Conservation (phyloP, 2,329 filamentous ascomycete genomes). For the Metarhizium sp. region DNA sequence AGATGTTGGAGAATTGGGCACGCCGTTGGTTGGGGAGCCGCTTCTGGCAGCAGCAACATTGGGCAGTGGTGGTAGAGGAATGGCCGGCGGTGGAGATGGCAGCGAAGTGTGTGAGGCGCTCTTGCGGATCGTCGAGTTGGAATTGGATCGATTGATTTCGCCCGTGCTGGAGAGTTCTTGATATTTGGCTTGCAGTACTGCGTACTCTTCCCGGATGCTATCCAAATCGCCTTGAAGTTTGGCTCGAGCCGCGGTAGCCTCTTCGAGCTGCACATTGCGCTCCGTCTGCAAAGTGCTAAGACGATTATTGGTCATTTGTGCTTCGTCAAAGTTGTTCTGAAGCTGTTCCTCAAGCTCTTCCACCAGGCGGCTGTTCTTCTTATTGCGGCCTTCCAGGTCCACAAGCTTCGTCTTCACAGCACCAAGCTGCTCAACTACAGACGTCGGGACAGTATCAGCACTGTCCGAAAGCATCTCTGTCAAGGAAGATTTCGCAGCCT, state of each 20-base stretch:
- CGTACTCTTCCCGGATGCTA: conserved; percentile 57
- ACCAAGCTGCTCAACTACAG: conserved; percentile 45
- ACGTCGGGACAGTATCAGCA: conserved; percentile 31
- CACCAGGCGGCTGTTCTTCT: conserved; percentile 84
- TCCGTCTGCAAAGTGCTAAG: conserved; percentile 74
- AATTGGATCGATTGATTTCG: conserved; percentile 49
- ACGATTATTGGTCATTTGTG: conserved; percentile 75
- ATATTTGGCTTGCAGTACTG: conserved; percentile 63
- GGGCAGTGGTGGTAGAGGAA: conserved; percentile 89
- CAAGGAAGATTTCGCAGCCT: conserved; percentile 47
- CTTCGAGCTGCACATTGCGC: conserved; percentile 66
- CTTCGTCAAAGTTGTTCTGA: conserved; percentile 89
- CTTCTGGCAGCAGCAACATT: conserved; percentile 39
- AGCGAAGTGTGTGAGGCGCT: conserved; percentile 73
- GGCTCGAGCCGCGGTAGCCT: conserved; percentile 57
- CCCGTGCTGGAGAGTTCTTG: conserved; percentile 36
- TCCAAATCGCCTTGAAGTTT: conserved; percentile 62
- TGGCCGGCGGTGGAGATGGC: conserved; percentile 88
- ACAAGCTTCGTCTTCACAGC: conserved; percentile 57
- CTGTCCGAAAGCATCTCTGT: conserved; percentile 43
- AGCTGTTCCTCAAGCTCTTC: conserved; percentile 97
- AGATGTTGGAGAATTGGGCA: conserved; percentile 43
- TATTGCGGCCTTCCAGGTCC: conserved; percentile 59
- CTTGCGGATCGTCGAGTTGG: conserved; percentile 69
- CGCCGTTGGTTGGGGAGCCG: conserved; percentile 32